These are phyloP conservation scores for Fonsecaea pugnacius DNA, from an alignment of 2,329 filamentous ascomycete species.

Conservation along the genomic window DNA sequence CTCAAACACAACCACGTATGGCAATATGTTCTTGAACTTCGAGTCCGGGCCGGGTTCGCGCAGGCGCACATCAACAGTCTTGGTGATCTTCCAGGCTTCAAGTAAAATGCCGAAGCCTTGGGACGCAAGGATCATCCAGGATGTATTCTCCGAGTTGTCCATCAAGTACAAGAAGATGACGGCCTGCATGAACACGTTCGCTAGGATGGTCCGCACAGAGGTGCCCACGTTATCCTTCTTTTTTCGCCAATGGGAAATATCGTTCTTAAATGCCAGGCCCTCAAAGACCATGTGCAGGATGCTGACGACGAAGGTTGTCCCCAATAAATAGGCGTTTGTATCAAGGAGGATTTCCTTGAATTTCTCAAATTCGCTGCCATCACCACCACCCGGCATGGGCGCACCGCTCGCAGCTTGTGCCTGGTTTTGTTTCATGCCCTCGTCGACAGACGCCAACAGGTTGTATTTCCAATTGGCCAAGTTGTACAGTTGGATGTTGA, in stretches of 20 bases:
- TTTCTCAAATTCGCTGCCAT: conserved; percentile 94
- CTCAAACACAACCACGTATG: conserved; percentile 82
- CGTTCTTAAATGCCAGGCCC: conserved; percentile 93
- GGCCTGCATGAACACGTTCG: conserved; percentile 96
- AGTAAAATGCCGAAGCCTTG: conserved; percentile 83
- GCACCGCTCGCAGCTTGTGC: conserved; percentile 76
- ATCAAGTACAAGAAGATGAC: conserved; percentile 96
- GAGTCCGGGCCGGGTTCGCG: conserved; percentile 70
- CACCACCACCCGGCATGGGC: conserved; percentile 74
- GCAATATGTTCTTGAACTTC: conserved; percentile 69
- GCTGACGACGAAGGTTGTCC: conserved; percentile 80
- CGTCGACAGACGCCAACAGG: conserved; percentile 80
- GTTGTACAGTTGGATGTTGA: conserved; percentile 83
- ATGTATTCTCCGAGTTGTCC: conserved; percentile 97
- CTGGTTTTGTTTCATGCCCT: conserved; percentile 81
- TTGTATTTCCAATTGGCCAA: conserved; percentile 88
- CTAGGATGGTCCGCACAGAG: conserved; percentile 91
- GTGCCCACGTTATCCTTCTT: conserved; percentile 99
- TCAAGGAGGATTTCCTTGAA: conserved; percentile 94
- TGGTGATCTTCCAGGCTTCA: conserved; percentile 94
- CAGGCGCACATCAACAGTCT: conserved; percentile 85
- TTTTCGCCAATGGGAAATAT: conserved; percentile 97
- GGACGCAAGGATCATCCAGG: conserved; percentile 96
- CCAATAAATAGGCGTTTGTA: conserved; percentile 89
- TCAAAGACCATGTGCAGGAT: conserved; percentile 94